phyloP scores from a whole-genome alignment of 768 basidiomycete genomes.

The Mycena galopus region DNA sequence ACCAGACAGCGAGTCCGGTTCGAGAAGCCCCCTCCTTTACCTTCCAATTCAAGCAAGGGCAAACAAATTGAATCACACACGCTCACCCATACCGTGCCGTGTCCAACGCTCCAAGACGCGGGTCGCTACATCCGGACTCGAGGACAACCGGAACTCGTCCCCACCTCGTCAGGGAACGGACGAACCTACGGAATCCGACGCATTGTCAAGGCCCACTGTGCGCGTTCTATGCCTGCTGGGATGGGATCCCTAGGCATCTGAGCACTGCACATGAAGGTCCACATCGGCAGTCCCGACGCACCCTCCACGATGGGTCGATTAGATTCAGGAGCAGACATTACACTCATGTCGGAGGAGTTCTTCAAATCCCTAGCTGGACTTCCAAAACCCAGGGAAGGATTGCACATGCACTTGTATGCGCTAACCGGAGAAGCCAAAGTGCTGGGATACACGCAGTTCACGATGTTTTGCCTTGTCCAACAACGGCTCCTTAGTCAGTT shows the following conservation, averaged over 20 bases:
- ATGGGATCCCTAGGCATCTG: constrained; percentile 2
- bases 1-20: background rate
- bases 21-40: background rate
- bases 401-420: constrained; percentile 30
- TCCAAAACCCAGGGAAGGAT: constrained; percentile 8
- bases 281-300: background rate
- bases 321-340: constrained; percentile 34
- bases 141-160: too few relatives aligned
- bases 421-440: constrained; percentile 30
- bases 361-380: background rate
- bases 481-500: constrained; percentile 16
- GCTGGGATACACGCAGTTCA: constrained; percentile 34
- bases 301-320: background rate
- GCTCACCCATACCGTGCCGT: background rate
- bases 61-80: background rate
- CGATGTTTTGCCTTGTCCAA: background rate
- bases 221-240: background rate
- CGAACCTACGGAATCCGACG: background rate
- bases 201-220: too few relatives aligned
- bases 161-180: too few relatives aligned
- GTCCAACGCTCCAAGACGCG: background rate
- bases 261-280: constrained; percentile 23
- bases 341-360: constrained; percentile 32
- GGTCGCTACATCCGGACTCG: background rate
- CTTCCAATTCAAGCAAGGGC: background rate